Evolutionary conservation across 192 early-diverging fungal species (phyloP), one percentile per base, ranked within the genome.

Genomic region (Rhizophagus clarus): DNA sequence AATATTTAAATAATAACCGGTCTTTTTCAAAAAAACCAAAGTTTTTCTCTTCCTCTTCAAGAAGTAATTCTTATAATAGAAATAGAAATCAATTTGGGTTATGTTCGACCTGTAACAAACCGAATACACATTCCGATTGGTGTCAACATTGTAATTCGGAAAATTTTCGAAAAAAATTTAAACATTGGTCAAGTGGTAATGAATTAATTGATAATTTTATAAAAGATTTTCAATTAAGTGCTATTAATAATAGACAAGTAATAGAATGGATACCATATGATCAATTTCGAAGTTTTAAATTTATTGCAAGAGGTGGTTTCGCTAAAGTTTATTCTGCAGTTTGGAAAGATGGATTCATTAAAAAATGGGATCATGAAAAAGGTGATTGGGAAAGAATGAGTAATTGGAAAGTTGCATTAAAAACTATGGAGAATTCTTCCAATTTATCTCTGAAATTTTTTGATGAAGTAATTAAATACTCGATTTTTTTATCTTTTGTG

Each of bases 251-350:
- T 64, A 61, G n/a, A n/a, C 20, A 40, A 26, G n/a, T 64, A 26
- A 40, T 64, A 40, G 75, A 77, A 77, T 77, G 75, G 75, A 64
- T 77, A 45, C 29, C 56, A 29, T 77, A n/a, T 42, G 22, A 40
- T 26, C n/a, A 77, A 64, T 77, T 77, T 26, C 10, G n/a, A n/a
- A 32, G 14, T 20, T 24, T 77, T 17, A 40, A 77, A 64, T 77
- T 77, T 64, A 26, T 64, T n/a, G 75, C 42, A 15, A 24, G n/a
- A 29, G 75, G 75, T 77, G 75, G 61, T 24, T 77, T 77, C 62
- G 56, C 61, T 3, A 37, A n/a, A 5, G 75, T 77, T 37, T 77
- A 63, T 77, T 61, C 32, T 11, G 75, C 75, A 1, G 8, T 61
- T 40, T 77, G 75, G 61, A 63, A 7, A 3, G 24, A 61, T 77